These are phyloP conservation scores for Mortierella sp. DNA, from an alignment of 371 early-diverging fungal genomes.

Conservation along the genomic window DNA sequence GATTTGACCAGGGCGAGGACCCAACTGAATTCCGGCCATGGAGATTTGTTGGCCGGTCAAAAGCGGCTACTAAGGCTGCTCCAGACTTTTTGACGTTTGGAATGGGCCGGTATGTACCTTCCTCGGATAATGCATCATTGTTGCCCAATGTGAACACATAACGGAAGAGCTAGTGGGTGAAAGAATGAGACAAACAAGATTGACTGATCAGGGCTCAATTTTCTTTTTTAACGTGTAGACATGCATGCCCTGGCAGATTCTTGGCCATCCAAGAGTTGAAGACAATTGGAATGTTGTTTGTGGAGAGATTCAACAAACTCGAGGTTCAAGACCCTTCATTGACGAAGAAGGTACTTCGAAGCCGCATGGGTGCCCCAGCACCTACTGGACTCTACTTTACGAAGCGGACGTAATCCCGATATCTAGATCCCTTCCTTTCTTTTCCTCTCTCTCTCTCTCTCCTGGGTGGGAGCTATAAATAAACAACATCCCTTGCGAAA, in stretches of 20 bases:
- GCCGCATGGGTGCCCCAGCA: conserved; percentile 16
- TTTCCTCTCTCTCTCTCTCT: no score
- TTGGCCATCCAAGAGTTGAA: conserved; percentile 8
- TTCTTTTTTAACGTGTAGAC: not conserved
- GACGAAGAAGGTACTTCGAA: conserved; percentile 13
- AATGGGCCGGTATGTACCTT: conserved; percentile 7
- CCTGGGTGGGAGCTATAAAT: no score
- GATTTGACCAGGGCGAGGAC: conserved; percentile 34
- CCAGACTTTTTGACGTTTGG: conserved; percentile 24
- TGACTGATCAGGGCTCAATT: no score
- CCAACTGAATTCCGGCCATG: conserved; percentile 55
- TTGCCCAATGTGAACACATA: no score
- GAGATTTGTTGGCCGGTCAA: conserved; percentile 54
- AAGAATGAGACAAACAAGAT: no score
- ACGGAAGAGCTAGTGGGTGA: no score
- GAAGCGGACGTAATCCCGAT: conserved; percentile 6
- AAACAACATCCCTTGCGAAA: no score
- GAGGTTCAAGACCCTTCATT: conserved; percentile 32
- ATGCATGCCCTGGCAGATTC: conserved; percentile 8
- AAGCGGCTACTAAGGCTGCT: not conserved
- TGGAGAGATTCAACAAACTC: conserved; percentile 11
- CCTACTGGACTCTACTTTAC: conserved; percentile 29
- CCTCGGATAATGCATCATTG: no score
- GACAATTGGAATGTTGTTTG: not conserved
- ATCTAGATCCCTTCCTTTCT: no score